Base-by-base conservation (phyloP, 2,329 filamentous ascomycete genomes). In the Microcyclospora pomicola region DNA sequence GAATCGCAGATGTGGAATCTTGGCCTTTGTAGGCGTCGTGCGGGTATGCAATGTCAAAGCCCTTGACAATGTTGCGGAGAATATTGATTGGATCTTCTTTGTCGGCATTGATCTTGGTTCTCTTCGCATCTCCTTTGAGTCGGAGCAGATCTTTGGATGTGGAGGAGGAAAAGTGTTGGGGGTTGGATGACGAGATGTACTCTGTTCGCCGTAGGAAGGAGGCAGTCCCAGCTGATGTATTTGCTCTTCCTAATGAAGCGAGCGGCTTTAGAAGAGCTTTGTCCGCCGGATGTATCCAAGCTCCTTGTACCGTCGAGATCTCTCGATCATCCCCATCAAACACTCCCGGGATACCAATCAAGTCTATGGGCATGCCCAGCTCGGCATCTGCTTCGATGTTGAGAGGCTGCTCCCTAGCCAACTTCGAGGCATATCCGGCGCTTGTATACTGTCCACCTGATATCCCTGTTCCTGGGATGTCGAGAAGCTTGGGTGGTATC, bases 371-470 rank as follows among this genome's bases (percentile, higher is more conserved):
- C 91, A 98, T 96, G 41, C 91, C 91, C 50, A 96, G 73, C 67
- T 98, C 91, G 7, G 87, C 91, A 73, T 98, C 91, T 24, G 86
- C 86, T 63, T 98, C 91, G 44, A 98, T 91, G 56, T 95, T 96
- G 35, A 94, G 69, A 37, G 88, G 83, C 66, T 96, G 91, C 55
- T 94, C 86, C 54, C 88, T 73, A 13, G 83, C 85, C 49, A 98
- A 68, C 46, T 85, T 78, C 33, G 87, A 91, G 24, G 87, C 86
- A 65, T 93, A 98, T 15, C 79, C 79, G 1, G 91, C 84, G 3
- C 79, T 84, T 27, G 91, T 92, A 63, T 95, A 96, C 58, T 92
- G 82, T 42, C 80, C 81, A 49, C 78, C 82, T 31, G 82, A 73
- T 12, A 96, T 73, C 31, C 91, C 91, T 40, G 84, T 91, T 53